These are phyloP conservation scores for Blastosporella zonata DNA, from an alignment of 1,284 basidiomycete species.

Conservation along the genomic window DNA sequence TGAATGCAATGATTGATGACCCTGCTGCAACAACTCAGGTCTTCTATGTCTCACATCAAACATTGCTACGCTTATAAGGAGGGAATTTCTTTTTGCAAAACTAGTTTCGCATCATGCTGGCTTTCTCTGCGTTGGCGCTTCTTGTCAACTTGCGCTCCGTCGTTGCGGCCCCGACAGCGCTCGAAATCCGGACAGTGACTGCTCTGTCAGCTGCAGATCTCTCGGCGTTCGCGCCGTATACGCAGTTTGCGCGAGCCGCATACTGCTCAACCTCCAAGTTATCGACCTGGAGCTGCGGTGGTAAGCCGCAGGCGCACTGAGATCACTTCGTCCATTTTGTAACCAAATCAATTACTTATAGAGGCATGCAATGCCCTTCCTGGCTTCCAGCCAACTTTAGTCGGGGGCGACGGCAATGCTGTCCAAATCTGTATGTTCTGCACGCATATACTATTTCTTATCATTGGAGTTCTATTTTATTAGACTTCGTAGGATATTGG, in stretches of 20 bases:
- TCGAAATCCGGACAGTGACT: slow-evolving; percentile 19
- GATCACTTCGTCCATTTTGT: not conserved
- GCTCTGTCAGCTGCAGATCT: slow-evolving; percentile 30
- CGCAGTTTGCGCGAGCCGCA: slow-evolving; percentile 42
- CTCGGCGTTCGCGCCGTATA: slow-evolving; percentile 34
- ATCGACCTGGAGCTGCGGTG: slow-evolving; percentile 38
- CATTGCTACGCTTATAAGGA: not conserved
- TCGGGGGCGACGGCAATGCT: slow-evolving; percentile 45
- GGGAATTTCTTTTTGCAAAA: not conserved
- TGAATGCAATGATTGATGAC: too few species aligned
- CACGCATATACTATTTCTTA: not conserved
- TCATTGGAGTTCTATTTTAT: not conserved
- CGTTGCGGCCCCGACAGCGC: slow-evolving; percentile 5
- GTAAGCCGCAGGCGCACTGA: slow-evolving; percentile 21
- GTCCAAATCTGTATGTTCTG: slow-evolving; percentile 41
- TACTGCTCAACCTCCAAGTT: slow-evolving; percentile 35
- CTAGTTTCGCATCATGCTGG: slow-evolving; percentile 5
- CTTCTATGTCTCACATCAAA: not conserved
- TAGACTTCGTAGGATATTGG: slow-evolving; percentile 48
- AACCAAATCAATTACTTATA: slow-evolving; percentile 9
- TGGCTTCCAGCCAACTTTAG: slow-evolving; percentile 41
- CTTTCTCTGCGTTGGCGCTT: slow-evolving; percentile 7
- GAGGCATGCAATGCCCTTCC: slow-evolving; percentile 42
- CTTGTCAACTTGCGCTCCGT: slow-evolving; percentile 3
- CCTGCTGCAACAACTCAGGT: not conserved